Conservation (phyloP, 1,284 basidiomycete species). For the Apiotrichum akiyoshidainum region DNA sequence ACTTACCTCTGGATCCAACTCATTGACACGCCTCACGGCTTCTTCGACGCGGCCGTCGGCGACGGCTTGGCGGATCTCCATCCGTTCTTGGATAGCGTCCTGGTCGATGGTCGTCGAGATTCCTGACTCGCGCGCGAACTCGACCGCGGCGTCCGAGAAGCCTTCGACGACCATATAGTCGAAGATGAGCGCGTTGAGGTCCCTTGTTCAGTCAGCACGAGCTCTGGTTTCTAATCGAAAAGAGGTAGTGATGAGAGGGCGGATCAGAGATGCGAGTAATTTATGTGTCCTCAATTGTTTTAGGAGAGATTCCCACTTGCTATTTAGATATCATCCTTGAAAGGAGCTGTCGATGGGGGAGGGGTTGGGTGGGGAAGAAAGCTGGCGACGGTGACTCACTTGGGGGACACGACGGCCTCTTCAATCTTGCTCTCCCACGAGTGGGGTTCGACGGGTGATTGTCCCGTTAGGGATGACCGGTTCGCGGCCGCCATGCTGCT, state of each 20-base stretch:
- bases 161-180: constrained; percentile 98
- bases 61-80: constrained; percentile 88
- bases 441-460: constrained; percentile 21
- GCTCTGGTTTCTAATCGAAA: not conserved
- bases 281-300: constrained; percentile 52
- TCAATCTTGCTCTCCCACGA: constrained; percentile 54
- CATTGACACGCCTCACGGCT: constrained; percentile 88
- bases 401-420: constrained; percentile 53
- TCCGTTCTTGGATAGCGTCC: constrained; percentile 85
- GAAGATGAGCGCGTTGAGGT: constrained; percentile 93
- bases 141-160: constrained; percentile 91
- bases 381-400: constrained; percentile 50
- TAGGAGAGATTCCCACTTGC: constrained; percentile 64
- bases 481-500: constrained; percentile 17
- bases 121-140: constrained; percentile 84
- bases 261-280: constrained; percentile 54
- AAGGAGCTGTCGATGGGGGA: constrained; percentile 8
- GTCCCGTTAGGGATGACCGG: constrained; percentile 12
- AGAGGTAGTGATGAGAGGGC: constrained; percentile 1
- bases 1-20: constrained; percentile 93
- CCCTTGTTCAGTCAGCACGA: constrained; percentile 56
- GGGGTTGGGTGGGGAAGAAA: constrained; percentile 11
- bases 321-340: constrained; percentile 53
- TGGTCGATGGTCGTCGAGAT: constrained; percentile 69
- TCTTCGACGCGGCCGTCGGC: constrained; percentile 92